Percentiles rank a stretch among this genome's conserved stretches.
These are phyloP conservation scores for Diplodia intermedia DNA, from an alignment of 2,329 filamentous ascomycete genomes.

Conservation along the genomic window DNA sequence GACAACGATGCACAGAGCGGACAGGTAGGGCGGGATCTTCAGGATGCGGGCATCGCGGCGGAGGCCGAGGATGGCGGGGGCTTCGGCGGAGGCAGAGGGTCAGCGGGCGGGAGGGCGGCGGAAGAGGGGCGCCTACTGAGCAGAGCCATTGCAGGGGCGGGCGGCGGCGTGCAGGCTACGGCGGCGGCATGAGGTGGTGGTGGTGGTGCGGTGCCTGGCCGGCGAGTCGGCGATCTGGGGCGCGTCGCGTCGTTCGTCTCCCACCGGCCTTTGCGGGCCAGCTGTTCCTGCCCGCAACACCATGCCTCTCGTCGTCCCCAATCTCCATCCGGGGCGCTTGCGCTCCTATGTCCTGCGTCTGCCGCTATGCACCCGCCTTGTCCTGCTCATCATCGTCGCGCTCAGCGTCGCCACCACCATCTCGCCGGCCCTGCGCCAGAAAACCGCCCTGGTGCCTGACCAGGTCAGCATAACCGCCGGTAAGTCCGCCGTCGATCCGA, in stretches of 20 bases:
- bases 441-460: conserved; percentile 79
- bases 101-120: conserved; percentile 35
- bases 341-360: conserved; percentile 83
- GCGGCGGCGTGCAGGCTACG: conserved; percentile 1
- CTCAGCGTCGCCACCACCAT: conserved; percentile 75
- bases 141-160: conserved; percentile 43
- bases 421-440: conserved; percentile 74
- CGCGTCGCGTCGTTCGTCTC: conserved; percentile 32
- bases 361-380: conserved; percentile 82
- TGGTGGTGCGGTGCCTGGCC: conserved; percentile 20
- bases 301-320: conserved; percentile 57
- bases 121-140: conserved; percentile 41
- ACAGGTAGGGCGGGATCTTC: conserved; percentile 86
- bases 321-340: conserved; percentile 75
- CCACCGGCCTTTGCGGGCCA: neutral
- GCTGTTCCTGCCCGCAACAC: conserved; percentile 34
- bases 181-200: conserved; percentile 7
- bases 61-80: conserved; percentile 68
- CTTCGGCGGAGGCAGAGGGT: conserved; percentile 34
- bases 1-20: conserved; percentile 80
- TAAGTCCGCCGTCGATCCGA: conserved; percentile 54
- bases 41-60: conserved; percentile 82
- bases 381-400: conserved; percentile 69
- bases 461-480: conserved; percentile 74
- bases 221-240: conserved; percentile 23